Percentiles rank a stretch among this genome's conserved stretches.
Conservation (phyloP, 2,329 filamentous ascomycete species). For the Pseudophaeomoniella oleicola region DNA sequence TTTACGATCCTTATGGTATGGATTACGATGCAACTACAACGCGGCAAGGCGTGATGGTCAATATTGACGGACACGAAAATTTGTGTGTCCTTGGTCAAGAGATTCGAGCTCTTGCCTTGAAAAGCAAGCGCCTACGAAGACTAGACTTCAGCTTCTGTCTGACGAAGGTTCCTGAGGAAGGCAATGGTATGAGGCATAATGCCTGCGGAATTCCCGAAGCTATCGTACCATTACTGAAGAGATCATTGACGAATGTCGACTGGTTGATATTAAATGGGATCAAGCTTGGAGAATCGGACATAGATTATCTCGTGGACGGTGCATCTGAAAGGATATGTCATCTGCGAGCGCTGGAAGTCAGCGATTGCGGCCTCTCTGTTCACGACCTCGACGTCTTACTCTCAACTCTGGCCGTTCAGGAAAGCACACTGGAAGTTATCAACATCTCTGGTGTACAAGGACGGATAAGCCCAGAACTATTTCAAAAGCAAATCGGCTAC, state of each 20-base stretch:
- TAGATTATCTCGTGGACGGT: constrained; percentile 53
- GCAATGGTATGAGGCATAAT: constrained; percentile 36
- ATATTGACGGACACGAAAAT: constrained; percentile 36
- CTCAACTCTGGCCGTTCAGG: constrained; percentile 49
- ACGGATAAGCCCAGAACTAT: constrained; percentile 47
- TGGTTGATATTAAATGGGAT: constrained; percentile 58
- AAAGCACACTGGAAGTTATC: constrained; percentile 51
- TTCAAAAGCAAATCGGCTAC: constrained; percentile 51
- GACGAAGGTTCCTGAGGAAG: constrained; percentile 38
- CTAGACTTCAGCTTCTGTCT: constrained; percentile 53
- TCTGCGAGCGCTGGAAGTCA: constrained; percentile 52
- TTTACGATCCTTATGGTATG: constrained; percentile 43
- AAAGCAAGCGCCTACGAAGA: constrained; percentile 46
- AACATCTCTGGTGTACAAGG: constrained; percentile 54
- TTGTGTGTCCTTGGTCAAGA: constrained; percentile 53
- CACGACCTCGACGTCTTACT: constrained; percentile 42
- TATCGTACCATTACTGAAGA: constrained; percentile 51
- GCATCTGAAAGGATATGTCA: constrained; percentile 50
- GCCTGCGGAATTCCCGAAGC: constrained; percentile 58
- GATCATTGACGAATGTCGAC: constrained; percentile 53
- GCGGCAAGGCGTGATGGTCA: constrained; percentile 41
- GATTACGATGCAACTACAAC: constrained; percentile 49
- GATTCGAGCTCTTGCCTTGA: constrained; percentile 50
- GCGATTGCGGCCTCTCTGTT: constrained; percentile 41
- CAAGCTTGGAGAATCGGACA: constrained; percentile 53